These are phyloP conservation scores for Penicillium samsonianum DNA, from an alignment of 495 filamentous ascomycete species.

Conservation along the genomic window DNA sequence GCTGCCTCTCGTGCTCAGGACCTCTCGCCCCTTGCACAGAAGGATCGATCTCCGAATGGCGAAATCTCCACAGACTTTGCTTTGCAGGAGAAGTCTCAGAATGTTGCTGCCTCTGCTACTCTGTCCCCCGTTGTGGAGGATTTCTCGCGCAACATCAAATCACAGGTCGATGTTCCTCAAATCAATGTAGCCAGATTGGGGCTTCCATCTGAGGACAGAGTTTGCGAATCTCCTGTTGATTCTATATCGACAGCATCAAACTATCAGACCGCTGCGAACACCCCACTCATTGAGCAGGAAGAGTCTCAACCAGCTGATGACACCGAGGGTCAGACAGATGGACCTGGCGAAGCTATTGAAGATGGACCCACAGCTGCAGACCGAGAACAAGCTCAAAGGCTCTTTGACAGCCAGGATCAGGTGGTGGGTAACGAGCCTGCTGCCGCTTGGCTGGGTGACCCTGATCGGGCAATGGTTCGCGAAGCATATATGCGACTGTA, in stretches of 20 bases:
- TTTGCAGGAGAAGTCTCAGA: constrained; percentile 28
- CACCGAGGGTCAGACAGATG: constrained; percentile 23
- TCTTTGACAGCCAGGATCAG: constrained; percentile 84
- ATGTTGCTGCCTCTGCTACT: constrained; percentile 19
- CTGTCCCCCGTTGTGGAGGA: constrained; percentile 38
- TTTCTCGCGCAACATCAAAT: constrained; percentile 30
- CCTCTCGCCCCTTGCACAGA: constrained; percentile 53
- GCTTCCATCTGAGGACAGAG: constrained; percentile 22
- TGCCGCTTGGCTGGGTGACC: constrained; percentile 84
- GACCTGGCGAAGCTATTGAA: constrained; percentile 26
- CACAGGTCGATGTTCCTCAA: constrained; percentile 24
- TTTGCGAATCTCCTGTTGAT: constrained; percentile 32
- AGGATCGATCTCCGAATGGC: constrained; percentile 37
- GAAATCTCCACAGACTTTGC: constrained; percentile 23
- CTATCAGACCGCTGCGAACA: constrained; percentile 52
- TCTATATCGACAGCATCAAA: constrained; percentile 46
- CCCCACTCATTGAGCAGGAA: constrained; percentile 37
- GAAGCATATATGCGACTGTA: constrained; percentile 91
- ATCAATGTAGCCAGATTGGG: constrained; percentile 22
- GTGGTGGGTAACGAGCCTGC: constrained; percentile 74
- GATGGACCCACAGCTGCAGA: constrained; percentile 57
- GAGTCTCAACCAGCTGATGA: constrained; percentile 27
- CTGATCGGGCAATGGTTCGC: constrained; percentile 64
- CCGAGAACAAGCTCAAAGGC: constrained; percentile 70
- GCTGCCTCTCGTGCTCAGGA: constrained; percentile 34